phyloP scores from a whole-genome alignment of 441 rosid genomes.

The Oxalis stricta region DNA sequence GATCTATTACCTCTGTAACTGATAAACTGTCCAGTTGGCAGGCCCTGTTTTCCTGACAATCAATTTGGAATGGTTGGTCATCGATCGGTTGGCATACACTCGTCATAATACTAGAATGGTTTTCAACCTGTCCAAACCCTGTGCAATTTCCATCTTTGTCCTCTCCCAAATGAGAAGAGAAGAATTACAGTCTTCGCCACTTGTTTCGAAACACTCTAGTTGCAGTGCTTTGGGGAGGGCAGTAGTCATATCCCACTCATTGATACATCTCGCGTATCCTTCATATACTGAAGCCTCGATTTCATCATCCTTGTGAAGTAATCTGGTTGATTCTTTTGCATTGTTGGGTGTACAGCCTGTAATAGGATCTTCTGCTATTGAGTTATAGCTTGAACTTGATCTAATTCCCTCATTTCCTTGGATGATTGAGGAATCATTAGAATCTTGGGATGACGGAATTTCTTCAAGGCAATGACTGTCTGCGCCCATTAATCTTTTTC shows the following conservation, averaged over 20 bases:
- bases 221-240: constrained; percentile 20
- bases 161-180: constrained; percentile 23
- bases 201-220: constrained; percentile 23
- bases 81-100: constrained; percentile 19
- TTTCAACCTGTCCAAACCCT: constrained; percentile 15
- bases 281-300: constrained; percentile 17
- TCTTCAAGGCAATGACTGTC: constrained; percentile 44
- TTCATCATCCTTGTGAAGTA: constrained; percentile 16
- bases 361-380: constrained; percentile 44
- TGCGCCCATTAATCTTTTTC: constrained; percentile 23
- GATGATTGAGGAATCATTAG: constrained; percentile 31
- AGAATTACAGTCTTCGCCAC: constrained; percentile 34
- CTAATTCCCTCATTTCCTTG: constrained; percentile 34
- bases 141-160: constrained; percentile 20
- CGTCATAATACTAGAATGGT: constrained; percentile 10
- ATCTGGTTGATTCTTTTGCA: constrained; percentile 19
- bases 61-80: constrained; percentile 15
- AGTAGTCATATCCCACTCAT: constrained; percentile 20
- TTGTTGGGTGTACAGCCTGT: constrained; percentile 20
- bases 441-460: constrained; percentile 52
- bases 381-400: constrained; percentile 39
- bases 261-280: constrained; percentile 20
- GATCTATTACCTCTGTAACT: constrained; percentile 17
- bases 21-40: constrained; percentile 18
- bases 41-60: constrained; percentile 18